These are phyloP conservation scores for Elaeagnus macrophylla DNA, from an alignment of 306 rosid genomes.

Conservation along the genomic window DNA sequence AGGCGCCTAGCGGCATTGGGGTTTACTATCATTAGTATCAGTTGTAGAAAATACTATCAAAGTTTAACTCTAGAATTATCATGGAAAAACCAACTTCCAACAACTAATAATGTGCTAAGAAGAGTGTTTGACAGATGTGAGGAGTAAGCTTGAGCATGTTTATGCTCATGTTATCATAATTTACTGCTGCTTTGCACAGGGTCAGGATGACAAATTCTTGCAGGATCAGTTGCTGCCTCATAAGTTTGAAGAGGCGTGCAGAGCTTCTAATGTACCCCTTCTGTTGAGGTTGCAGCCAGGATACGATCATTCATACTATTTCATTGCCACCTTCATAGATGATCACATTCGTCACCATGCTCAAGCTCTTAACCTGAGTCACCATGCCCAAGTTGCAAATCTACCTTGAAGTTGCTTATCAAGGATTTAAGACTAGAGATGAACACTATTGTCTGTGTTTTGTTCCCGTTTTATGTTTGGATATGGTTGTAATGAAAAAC, in stretches of 20 bases:
- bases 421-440: slow-evolving; percentile 5
- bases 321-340: slow-evolving; percentile 77
- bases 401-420: slow-evolving; percentile 28
- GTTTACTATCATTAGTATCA: not conserved
- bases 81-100: no score
- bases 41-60: not conserved
- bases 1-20: not conserved
- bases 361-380: slow-evolving; percentile 57
- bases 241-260: slow-evolving; percentile 82
- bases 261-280: slow-evolving; percentile 52
- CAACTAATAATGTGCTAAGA: no score
- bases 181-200: slow-evolving; percentile 37
- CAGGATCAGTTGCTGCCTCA: slow-evolving; percentile 59
- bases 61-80: not conserved
- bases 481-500: no score
- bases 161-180: slow-evolving; percentile 1
- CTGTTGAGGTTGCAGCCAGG: slow-evolving; percentile 64
- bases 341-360: slow-evolving; percentile 90
- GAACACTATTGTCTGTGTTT: no score
- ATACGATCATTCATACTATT: slow-evolving; percentile 76
- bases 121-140: not conserved
- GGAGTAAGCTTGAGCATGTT: slow-evolving; percentile 2
- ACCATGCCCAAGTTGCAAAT: slow-evolving; percentile 84
- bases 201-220: slow-evolving; percentile 74
- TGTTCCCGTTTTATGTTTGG: no score